phyloP scores from a whole-genome alignment of 352 stramenopile species.

The Phytophthora fragariae region DNA sequence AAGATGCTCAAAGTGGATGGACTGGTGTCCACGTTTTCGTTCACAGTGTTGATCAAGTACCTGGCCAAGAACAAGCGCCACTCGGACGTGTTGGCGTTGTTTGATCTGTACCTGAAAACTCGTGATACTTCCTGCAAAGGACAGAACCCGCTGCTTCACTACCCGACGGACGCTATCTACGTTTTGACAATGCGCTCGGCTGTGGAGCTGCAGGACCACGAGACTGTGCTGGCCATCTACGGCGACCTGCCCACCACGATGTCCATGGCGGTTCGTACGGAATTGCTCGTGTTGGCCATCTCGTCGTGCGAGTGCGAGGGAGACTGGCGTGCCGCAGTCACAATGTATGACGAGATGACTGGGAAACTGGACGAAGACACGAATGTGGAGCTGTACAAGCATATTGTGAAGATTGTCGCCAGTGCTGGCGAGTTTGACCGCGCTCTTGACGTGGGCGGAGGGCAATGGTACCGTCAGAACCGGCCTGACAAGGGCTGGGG shows the following conservation, averaged over 20 bases:
- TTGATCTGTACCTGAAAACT: conserved; percentile 66
- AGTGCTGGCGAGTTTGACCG: conserved; percentile 85
- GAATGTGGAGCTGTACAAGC: conserved; percentile 83
- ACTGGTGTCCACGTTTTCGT: conserved; percentile 72
- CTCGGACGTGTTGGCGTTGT: conserved; percentile 59
- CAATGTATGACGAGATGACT: conserved; percentile 80
- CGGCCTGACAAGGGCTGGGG: conserved; percentile 76
- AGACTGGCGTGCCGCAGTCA: conserved; percentile 81
- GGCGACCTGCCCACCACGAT: conserved; percentile 46
- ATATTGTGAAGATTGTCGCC: conserved; percentile 85
- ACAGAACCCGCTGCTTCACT: conserved; percentile 70
- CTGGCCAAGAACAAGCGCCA: conserved; percentile 46
- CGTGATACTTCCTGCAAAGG: conserved; percentile 51
- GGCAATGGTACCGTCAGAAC: conserved; percentile 88
- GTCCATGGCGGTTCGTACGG: conserved; percentile 62
- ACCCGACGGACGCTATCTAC: conserved; percentile 70
- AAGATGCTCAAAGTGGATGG: conserved; percentile 54
- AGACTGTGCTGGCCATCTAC: conserved; percentile 72
- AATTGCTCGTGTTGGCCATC: conserved; percentile 59
- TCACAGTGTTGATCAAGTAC: conserved; percentile 82
- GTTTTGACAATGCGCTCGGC: conserved; percentile 68
- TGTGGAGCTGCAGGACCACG: conserved; percentile 56
- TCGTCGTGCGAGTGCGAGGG: conserved; percentile 65
- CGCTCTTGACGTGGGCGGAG: conserved; percentile 85
- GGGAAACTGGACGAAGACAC: conserved; percentile 57